Evolutionary conservation across 257 asterid species (phyloP).

Genomic region (Rhazya stricta): DNA sequence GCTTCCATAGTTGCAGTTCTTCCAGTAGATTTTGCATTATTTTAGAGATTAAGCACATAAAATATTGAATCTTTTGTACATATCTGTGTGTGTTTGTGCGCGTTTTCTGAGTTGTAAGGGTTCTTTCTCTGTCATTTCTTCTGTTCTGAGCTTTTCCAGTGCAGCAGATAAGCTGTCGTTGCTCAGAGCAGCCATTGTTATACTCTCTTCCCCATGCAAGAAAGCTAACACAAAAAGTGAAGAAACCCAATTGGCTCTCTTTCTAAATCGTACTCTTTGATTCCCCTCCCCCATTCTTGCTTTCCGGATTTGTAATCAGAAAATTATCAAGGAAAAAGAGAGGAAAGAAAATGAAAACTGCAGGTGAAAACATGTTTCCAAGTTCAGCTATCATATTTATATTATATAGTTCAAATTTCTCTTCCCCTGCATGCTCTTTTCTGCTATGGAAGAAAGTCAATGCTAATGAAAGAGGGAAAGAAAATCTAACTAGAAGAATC

Average conservation of each 20-base stretch:
- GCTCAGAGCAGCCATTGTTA: conserved; percentile 45
- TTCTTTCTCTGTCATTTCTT: conserved; percentile 35
- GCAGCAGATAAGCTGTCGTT: conserved; percentile 32
- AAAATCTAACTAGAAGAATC: conserved; percentile 14
- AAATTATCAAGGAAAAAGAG: not conserved
- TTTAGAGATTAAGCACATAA: not conserved
- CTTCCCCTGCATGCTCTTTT: conserved; percentile 4
- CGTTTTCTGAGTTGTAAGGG: conserved; percentile 25
- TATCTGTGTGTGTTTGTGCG: conserved; percentile 12
- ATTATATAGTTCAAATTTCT: not conserved
- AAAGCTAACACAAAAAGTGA: conserved; percentile 7
- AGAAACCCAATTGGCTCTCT: conserved; percentile 11
- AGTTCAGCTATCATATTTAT: not conserved
- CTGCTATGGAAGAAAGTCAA: conserved; percentile 8
- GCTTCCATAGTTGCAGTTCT: conserved; percentile 31
- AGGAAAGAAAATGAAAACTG: not conserved
- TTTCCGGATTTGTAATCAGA: not conserved
- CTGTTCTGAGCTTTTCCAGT: conserved; percentile 15
- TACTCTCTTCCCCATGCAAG: conserved; percentile 32
- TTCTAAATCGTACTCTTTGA: conserved; percentile 16
- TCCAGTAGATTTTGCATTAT: not conserved
- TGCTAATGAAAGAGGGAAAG: conserved; percentile 9
- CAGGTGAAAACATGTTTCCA: not conserved
- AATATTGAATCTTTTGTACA: conserved; percentile 3
- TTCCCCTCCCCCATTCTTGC: conserved; percentile 11